Evolutionary conservation across 2,329 filamentous ascomycete species (phyloP).

Genomic region (Neocatenulostroma microsporum): DNA sequence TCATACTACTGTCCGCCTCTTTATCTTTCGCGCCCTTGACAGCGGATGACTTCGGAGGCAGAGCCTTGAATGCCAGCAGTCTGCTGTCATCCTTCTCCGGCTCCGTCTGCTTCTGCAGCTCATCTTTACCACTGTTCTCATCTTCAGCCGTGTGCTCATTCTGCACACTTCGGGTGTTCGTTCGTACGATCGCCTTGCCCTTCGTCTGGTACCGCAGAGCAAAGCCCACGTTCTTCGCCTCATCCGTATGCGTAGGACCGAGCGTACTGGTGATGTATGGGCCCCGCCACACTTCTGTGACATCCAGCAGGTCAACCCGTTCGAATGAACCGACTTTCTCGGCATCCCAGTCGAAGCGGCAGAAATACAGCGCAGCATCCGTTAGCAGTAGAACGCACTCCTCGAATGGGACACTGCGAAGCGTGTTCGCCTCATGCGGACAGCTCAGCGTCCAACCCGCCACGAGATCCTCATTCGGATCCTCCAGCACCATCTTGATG

Average conservation of each 20-base stretch:
- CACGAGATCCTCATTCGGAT: constrained; percentile 75
- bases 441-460: constrained; percentile 84
- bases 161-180: constrained; percentile 74
- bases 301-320: constrained; percentile 66
- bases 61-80: constrained; percentile 50
- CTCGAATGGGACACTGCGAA: constrained; percentile 65
- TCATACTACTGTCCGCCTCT: constrained; percentile 23
- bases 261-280: constrained; percentile 88
- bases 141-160: constrained; percentile 44
- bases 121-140: constrained; percentile 21
- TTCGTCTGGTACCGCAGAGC: constrained; percentile 67
- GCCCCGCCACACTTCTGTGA: constrained; percentile 67
- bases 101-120: constrained; percentile 17
- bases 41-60: constrained; percentile 41
- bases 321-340: constrained; percentile 94
- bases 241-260: constrained; percentile 67
- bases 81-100: constrained; percentile 20
- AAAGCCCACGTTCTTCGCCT: constrained; percentile 73
- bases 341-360: constrained; percentile 86
- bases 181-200: constrained; percentile 62
- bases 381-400: constrained; percentile 85
- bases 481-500: constrained; percentile 71
- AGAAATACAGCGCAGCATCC: constrained; percentile 75
- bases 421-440: constrained; percentile 61
- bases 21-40: too few species aligned